Conservation (phyloP, 2,329 filamentous ascomycete species). For the Whalleya microplaca region DNA sequence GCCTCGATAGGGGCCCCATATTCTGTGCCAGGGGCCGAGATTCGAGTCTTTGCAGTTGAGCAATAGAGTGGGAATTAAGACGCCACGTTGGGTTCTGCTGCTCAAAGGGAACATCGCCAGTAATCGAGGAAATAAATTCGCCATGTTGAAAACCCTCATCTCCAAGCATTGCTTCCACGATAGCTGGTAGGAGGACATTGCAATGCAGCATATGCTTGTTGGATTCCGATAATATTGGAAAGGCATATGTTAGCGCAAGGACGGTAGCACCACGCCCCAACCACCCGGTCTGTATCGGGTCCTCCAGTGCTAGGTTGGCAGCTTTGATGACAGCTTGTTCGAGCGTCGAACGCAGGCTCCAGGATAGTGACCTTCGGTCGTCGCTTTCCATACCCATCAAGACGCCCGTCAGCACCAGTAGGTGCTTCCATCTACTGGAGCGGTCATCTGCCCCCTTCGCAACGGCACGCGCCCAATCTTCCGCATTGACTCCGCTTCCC, state of each 20-base stretch:
- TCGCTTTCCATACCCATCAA: slow-evolving; percentile 74
- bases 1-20: slow-evolving; percentile 68
- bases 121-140: slow-evolving; percentile 73
- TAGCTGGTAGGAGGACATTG: slow-evolving; percentile 70
- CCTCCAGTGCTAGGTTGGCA: slow-evolving; percentile 72
- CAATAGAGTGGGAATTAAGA: slow-evolving; percentile 61
- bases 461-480: slow-evolving; percentile 61
- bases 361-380: slow-evolving; percentile 65
- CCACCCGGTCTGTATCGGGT: slow-evolving; percentile 44
- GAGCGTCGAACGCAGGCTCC: slow-evolving; percentile 66
- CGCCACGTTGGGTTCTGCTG: slow-evolving; percentile 68
- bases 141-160: slow-evolving; percentile 76
- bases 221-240: slow-evolving; percentile 68
- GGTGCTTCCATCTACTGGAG: slow-evolving; percentile 77
- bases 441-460: slow-evolving; percentile 61
- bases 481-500: slow-evolving; percentile 51
- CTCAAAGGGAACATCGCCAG: slow-evolving; percentile 65
- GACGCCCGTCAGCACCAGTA: slow-evolving; percentile 78
- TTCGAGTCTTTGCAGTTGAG: slow-evolving; percentile 60
- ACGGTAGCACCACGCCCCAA: slow-evolving; percentile 59
- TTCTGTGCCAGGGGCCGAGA: slow-evolving; percentile 65
- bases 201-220: slow-evolving; percentile 65
- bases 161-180: slow-evolving; percentile 69
- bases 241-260: slow-evolving; percentile 76
- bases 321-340: slow-evolving; percentile 76